Evolutionary conservation across 108 stramenopile species (phyloP), one percentile per base, ranked within the genome.

Genomic region (Mayamaea pseudoterrestris): DNA sequence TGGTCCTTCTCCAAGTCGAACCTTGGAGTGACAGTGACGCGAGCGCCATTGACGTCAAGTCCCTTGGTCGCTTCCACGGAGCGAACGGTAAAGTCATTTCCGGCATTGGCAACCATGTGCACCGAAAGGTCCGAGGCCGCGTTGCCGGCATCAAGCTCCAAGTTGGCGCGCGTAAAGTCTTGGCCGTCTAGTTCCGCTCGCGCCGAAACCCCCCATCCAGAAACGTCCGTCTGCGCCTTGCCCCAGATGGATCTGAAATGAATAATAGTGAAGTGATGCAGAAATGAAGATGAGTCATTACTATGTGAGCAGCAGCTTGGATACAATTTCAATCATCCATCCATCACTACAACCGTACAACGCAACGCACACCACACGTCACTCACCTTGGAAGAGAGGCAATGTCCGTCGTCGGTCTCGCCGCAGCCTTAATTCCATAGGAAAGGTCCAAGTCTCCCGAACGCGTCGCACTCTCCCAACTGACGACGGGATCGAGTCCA

Each of bases 351-450:
- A n/a, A n/a, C n/a, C n/a, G n/a, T n/a, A n/a, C n/a, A n/a, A n/a
- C n/a, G n/a, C n/a, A n/a, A n/a, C n/a, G n/a, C n/a, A n/a, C n/a
- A n/a, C n/a, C n/a, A n/a, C n/a, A n/a, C n/a, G n/a, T n/a, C n/a
- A n/a, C n/a, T n/a, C n/a, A n/a, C n/a, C n/a, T 61, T 30, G 90
- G 90, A 55, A 91, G 81, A 44, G 84, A 76, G 28, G 90, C 80
- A 39, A 91, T 50, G 65, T 91, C 82, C 47, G 74, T 73, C 27
- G 89, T 91, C 17, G 79, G 73, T 31, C 65, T 60, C 30, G 70
- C 81, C 18, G 76, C 61, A 18, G 80, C 67, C 41, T 83, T 84
- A 52, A 86, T 65, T 36, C 89, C 89, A 57, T 84, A 83, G 44
- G 66, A 45, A 26, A 75, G 32, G 43, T 73, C 68, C 37, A 73